Conservation (phyloP, 2,329 filamentous ascomycete genomes). For the Calonectria hongkongensis region DNA sequence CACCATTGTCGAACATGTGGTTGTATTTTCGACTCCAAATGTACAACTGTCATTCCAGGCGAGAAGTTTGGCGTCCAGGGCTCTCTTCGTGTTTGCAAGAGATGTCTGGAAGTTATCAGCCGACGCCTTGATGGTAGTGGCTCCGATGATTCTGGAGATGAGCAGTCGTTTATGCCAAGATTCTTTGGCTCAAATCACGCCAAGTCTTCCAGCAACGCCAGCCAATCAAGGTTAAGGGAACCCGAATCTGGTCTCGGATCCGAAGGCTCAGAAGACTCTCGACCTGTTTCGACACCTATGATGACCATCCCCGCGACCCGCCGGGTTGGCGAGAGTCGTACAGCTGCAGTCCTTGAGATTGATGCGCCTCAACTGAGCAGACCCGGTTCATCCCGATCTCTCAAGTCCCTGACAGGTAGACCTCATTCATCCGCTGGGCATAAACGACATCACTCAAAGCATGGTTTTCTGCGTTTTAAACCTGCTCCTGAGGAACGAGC, state of each 20-base stretch:
- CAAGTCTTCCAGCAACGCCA: conserved; percentile 61
- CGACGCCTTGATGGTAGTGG: conserved; percentile 89
- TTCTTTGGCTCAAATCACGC: conserved; percentile 75
- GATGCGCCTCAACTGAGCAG: conserved; percentile 87
- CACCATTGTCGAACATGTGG: conserved; percentile 97
- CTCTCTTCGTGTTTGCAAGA: conserved; percentile 91
- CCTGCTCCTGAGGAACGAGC: conserved; percentile 84
- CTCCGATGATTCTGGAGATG: conserved; percentile 91
- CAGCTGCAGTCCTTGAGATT: conserved; percentile 93
- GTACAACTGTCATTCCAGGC: conserved; percentile 92
- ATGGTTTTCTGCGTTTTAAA: conserved; percentile 87
- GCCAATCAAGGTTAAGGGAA: conserved; percentile 61
- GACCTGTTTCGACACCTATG: conserved; percentile 79
- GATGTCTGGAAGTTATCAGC: conserved; percentile 93
- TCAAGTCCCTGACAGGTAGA: conserved; percentile 84
- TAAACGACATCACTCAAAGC: conserved; percentile 90
- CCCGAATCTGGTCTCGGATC: conserved; percentile 64
- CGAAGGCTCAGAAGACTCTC: conserved; percentile 67
- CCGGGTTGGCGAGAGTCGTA: conserved; percentile 83
- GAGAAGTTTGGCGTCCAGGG: conserved; percentile 90
- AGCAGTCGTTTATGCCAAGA: conserved; percentile 79
- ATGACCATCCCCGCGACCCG: conserved; percentile 82
- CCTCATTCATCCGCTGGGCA: conserved; percentile 85
- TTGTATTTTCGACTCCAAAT: conserved; percentile 99
- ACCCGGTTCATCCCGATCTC: conserved; percentile 94